Base-by-base conservation (phyloP, 768 basidiomycete genomes). In the Pulveroboletus sp. region DNA sequence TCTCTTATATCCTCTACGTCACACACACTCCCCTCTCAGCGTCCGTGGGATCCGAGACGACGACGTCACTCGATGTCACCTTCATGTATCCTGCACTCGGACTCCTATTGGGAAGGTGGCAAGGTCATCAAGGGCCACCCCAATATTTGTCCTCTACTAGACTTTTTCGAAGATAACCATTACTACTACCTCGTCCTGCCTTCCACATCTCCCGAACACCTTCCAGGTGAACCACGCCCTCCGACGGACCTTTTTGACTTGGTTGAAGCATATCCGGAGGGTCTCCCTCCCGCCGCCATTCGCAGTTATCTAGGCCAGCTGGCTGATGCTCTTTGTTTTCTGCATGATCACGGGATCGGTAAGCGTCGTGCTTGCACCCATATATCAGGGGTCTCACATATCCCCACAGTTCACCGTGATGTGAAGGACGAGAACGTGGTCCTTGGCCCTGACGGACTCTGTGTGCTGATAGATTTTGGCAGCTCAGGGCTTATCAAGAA, bases 351-450 rank as follows among this genome's bases (percentile, higher is more conserved):
- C 57, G 93, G 92, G 46, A 96, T 99, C 50, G 90, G 95, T 88
- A 61, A 64, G 82, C 58, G 11, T 53, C 43, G 30, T 4, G 5
- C 19, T 11, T 3, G 38, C 43, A 12, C 19, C 19, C n/a, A 31
- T 38, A 36, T 35, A 41, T 37, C 53, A 53, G 49, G 51, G 29
- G 41, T 35, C 32, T 58, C 42, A 56, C 47, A 44, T 34, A 40
- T 47, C 23, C 40, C 19, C 10, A 5, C 56, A 90, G 89, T 98
- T 10, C 95, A 99, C 68, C 89, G 95, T 45, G 95, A 99, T 62
- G 85, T 99, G 68, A 99, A 99, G 71, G 95, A 99, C 60, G 95
- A 99, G 68, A 96, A 97, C 65, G 88, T 93, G 14, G 85, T 93
- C 31, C 76, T 93, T 36, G 89, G 87, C 8, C 81, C 85, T 14